Evolutionary conservation across 352 stramenopile species (phyloP).

Genomic region (Phytophthora crassamura): DNA sequence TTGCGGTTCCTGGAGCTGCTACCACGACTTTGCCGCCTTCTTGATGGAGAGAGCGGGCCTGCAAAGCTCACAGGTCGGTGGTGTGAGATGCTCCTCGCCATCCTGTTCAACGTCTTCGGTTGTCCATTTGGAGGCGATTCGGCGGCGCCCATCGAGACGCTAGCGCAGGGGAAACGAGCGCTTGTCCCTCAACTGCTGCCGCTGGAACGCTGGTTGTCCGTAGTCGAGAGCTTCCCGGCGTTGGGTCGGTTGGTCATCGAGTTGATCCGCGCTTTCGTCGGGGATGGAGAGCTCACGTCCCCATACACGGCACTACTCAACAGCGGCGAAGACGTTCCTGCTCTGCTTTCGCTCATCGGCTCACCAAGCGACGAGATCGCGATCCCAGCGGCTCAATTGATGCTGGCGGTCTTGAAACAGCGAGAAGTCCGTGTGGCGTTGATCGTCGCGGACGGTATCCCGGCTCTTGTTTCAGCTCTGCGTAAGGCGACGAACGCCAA

Average conservation of each 20-base stretch:
- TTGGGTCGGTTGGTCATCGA: constrained; percentile 61
- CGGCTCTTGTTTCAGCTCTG: constrained; percentile 54
- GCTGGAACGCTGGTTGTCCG: constrained; percentile 52
- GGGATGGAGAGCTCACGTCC: constrained; percentile 20
- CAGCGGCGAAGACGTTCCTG: constrained; percentile 57
- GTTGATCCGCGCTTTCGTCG: constrained; percentile 58
- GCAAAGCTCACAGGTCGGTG: constrained; percentile 25
- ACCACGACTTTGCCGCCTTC: constrained; percentile 30
- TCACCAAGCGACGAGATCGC: constrained; percentile 46
- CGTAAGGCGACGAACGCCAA: constrained; percentile 35
- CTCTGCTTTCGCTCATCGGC: constrained; percentile 53
- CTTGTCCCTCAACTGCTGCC: constrained; percentile 66
- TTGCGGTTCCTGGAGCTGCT: constrained; percentile 48
- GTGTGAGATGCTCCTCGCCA: constrained; percentile 48
- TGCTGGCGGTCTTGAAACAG: constrained; percentile 49
- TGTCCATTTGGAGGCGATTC: constrained; percentile 29
- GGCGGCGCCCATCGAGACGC: constrained; percentile 9
- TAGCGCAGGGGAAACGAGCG: constrained; percentile 38
- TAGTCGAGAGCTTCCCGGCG: constrained; percentile 36
- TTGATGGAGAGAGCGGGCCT: constrained; percentile 26
- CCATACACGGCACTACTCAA: constrained; percentile 54
- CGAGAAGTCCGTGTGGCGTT: constrained; percentile 70
- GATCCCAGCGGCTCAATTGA: constrained; percentile 46
- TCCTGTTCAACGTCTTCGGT: constrained; percentile 76
- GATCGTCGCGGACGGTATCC: constrained; percentile 79